These are phyloP conservation scores for Fusarium brevicatenulatum DNA, from an alignment of 2,329 filamentous ascomycete genomes.

Conservation along the genomic window DNA sequence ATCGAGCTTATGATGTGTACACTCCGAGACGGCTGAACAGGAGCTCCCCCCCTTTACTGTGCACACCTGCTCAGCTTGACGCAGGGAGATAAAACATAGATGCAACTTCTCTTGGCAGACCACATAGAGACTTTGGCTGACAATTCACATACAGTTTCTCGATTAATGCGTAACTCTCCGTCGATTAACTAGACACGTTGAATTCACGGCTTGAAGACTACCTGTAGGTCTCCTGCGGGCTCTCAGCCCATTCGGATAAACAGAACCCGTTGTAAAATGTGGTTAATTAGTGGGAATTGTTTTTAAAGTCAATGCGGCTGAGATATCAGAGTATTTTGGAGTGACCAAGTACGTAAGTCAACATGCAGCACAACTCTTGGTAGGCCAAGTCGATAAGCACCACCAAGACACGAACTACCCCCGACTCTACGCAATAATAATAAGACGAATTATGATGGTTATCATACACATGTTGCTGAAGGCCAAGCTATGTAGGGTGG, in stretches of 20 bases:
- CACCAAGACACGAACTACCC: not conserved
- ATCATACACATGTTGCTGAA: rapidly evolving
- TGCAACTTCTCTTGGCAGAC: not conserved
- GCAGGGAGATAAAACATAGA: not conserved
- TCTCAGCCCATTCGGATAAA: not conserved
- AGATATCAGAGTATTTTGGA: no score
- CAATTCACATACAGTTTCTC: no score
- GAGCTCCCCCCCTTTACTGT: not conserved
- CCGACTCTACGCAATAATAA: not conserved
- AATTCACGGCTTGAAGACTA: not conserved
- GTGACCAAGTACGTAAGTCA: not conserved
- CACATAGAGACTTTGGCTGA: not conserved
- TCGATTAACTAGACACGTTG: not conserved
- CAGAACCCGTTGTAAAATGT: rapidly evolving
- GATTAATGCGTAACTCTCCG: not conserved
- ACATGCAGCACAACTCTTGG: not conserved
- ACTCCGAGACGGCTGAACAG: not conserved
- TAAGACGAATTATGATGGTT: rapidly evolving
- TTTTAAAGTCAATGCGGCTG: rapidly evolving
- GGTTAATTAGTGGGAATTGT: rapidly evolving
- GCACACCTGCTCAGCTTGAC: not conserved
- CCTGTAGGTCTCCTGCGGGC: no score
- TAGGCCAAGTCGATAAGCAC: not conserved
- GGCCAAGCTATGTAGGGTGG: not conserved
- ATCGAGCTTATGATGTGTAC: not conserved